Conservation (phyloP, 768 basidiomycete genomes). For the Rubroboletus satanas region DNA sequence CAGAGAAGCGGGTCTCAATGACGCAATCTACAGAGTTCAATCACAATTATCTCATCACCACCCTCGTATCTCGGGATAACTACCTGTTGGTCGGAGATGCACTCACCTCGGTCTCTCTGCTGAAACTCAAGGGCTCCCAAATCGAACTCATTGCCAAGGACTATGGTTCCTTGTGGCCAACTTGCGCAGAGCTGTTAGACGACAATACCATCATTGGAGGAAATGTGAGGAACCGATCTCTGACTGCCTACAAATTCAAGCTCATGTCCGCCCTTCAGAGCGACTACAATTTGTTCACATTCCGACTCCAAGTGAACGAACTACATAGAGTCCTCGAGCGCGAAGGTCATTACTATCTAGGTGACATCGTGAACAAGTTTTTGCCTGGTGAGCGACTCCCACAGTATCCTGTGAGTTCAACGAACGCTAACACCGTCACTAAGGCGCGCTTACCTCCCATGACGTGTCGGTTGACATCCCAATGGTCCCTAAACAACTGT, state of each 20-base stretch:
- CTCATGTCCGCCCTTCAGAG: slow-evolving; percentile 41
- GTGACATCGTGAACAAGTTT: slow-evolving; percentile 76
- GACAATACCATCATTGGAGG: slow-evolving; percentile 61
- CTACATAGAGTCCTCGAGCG: slow-evolving; percentile 49
- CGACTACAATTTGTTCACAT: slow-evolving; percentile 64
- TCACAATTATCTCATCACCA: slow-evolving; percentile 77
- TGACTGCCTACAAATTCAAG: not conserved
- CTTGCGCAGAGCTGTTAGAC: slow-evolving; percentile 56
- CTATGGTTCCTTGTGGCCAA: slow-evolving; percentile 72
- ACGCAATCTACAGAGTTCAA: slow-evolving; percentile 58
- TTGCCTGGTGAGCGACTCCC: slow-evolving; percentile 47
- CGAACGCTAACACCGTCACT: slow-evolving; percentile 1
- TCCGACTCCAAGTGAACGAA: slow-evolving; percentile 45
- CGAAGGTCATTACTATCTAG: slow-evolving; percentile 69
- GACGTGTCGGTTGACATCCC: slow-evolving; percentile 40
- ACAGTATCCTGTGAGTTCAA: not conserved
- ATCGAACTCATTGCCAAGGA: slow-evolving; percentile 64
- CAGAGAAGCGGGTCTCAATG: slow-evolving; percentile 32
- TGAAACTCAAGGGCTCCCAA: slow-evolving; percentile 46
- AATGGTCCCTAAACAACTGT: slow-evolving; percentile 59
- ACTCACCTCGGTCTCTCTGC: slow-evolving; percentile 71
- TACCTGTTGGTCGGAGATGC: slow-evolving; percentile 73
- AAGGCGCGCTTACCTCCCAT: slow-evolving; percentile 53
- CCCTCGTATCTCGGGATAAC: slow-evolving; percentile 53
- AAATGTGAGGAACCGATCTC: slow-evolving; percentile 51